Base-by-base conservation (phyloP, 2,329 filamentous ascomycete species). In the Teratosphaeria zuluensis region DNA sequence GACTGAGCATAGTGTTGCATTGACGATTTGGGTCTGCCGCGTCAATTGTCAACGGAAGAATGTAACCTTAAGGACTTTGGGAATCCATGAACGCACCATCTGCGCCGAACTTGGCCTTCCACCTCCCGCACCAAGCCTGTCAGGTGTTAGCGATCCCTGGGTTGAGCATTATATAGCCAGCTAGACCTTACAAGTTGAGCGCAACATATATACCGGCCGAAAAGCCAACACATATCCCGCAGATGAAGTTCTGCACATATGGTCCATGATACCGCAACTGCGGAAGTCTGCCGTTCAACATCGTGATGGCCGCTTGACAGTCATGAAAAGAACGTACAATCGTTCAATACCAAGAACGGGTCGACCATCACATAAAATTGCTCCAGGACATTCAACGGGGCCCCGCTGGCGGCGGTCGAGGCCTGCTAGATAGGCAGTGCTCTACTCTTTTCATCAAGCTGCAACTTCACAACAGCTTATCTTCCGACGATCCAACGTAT, bases 71-170 rank as follows among this genome's bases (percentile, higher is more conserved):
- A 28, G 24, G 24, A 16, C 35, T 42, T n/a, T 42, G 35, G 24
- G 4, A 28, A 16, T 42, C 35, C n/a, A 16, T 16, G n/a, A 35
- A 16, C 35, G 12, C n/a, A 68, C 64, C 24, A 66, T 62, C 42
- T 65, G 62, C 0, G 67, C 66, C 3, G 65, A 67, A 55, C 66
- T 62, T 1, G 67, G 63, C n/a, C 63, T 61, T 21, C 68, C 68
- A 9, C 67, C 68, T 31, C 67, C 68, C 9, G 68, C 68, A 9
- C 68, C 68, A 1, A 70, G 64, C 12, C 67, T 56, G 35, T 58
- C 59, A 35, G 7, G 11, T 31, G 24, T 56, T 11, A 56, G 55
- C 28, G 35, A 42, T 42, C n/a, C 4, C 16, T 0, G 12, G n/a
- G 4, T 42, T 16, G 35, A 16, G 11, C 35, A 9, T 2, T 31